Percentiles rank a stretch among this genome's conserved stretches.
phyloP scores from a whole-genome alignment of 305 asterid genomes.

The Solanum chacoense region DNA sequence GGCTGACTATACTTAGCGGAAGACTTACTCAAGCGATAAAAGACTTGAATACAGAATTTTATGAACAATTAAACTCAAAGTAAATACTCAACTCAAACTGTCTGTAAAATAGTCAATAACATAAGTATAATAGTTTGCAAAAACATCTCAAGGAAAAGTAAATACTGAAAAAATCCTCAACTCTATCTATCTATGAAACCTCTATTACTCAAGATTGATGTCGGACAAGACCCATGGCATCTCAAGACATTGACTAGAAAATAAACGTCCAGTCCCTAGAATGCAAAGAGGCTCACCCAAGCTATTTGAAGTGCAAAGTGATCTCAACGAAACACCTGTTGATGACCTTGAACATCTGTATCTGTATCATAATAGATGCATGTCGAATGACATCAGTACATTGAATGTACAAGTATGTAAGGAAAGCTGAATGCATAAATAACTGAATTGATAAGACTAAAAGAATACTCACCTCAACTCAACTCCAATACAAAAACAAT shows the following conservation, averaged over 20 bases:
- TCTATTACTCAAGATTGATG: not conserved
- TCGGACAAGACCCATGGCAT: not conserved
- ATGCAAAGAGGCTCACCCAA: not conserved
- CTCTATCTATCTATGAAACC: not conserved
- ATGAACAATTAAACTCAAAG: not conserved
- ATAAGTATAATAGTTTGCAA: not conserved
- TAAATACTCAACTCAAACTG: not conserved
- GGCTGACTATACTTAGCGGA: not conserved
- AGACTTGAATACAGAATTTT: not conserved
- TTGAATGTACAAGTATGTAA: too few species aligned
- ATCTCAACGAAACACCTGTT: not conserved
- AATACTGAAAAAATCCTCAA: not conserved
- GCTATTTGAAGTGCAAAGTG: not conserved
- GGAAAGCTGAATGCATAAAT: too few species aligned
- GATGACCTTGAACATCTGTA: not conserved
- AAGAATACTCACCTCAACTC: too few species aligned
- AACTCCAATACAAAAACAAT: too few species aligned
- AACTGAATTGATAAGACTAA: too few species aligned
- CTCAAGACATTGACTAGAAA: not conserved
- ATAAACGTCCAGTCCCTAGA: not conserved
- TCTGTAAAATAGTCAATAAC: not conserved
- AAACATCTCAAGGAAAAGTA: not conserved
- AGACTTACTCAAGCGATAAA: not conserved
- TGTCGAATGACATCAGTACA: too few species aligned
- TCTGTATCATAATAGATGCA: too few species aligned